phyloP scores from a whole-genome alignment of 164 flowering plant genomes.

The Tinospora cordifolia region DNA sequence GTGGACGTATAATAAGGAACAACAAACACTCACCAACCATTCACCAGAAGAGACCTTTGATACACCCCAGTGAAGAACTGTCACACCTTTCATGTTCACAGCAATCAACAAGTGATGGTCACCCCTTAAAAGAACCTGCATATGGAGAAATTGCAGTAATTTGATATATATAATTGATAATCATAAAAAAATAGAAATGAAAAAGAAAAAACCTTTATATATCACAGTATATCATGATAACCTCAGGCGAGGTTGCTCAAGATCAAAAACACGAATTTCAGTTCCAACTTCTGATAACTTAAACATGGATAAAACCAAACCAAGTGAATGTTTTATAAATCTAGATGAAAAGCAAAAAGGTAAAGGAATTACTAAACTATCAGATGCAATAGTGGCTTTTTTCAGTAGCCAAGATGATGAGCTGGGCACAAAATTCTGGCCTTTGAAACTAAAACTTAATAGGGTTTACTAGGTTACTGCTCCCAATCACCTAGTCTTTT shows the following conservation, averaged over 20 bases:
- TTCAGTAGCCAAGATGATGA: neutral
- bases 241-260: neutral
- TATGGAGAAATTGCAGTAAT: neutral
- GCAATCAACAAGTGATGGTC: slow-evolving; percentile 29
- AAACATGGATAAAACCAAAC: neutral
- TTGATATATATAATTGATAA: neutral
- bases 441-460: neutral
- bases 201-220: neutral
- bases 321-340: neutral
- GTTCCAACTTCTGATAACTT: neutral
- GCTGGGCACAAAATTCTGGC: neutral
- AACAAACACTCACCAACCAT: slow-evolving; percentile 35
- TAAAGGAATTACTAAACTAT: neutral
- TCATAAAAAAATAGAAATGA: neutral
- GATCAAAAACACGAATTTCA: neutral
- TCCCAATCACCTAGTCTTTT: neutral
- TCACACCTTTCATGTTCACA: slow-evolving; percentile 24
- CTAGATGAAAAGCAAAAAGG: neutral
- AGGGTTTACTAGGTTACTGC: neutral
- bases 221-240: neutral
- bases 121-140: slow-evolving; percentile 25
- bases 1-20: neutral
- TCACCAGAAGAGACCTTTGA: slow-evolving; percentile 30
- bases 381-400: neutral
- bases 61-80: slow-evolving; percentile 42